Evolutionary conservation across 768 basidiomycete genomes (phyloP), one percentile per base, ranked within the genome.

Genomic region (Leccinum broughii): DNA sequence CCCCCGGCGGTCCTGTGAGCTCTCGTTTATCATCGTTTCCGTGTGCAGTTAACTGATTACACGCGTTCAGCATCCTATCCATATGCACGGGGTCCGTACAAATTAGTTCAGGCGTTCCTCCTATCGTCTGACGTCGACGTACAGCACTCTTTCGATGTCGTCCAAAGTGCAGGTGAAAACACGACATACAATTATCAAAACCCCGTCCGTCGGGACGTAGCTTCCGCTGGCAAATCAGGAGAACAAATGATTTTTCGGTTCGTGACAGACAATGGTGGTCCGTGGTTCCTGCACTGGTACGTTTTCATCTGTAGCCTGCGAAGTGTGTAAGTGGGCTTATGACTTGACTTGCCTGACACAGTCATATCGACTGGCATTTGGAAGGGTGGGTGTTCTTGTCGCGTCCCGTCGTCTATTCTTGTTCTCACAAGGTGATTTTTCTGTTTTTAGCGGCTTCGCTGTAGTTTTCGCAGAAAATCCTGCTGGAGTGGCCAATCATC

Each of bases 211-310:
- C 67, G 77, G n/a, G 77, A 78, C 30, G 66, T 70, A 1, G 59
- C 54, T 14, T 68, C 68, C 8, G 49, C 64, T 32, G 70, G 72
- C 9, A 66, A 58, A 51, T 59, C 55, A 20, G 70, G 82, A 65
- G 64, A 81, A 73, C 69, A 78, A 66, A 78, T 82, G 49, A 77
- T 80, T 8, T 72, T 89, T 37, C 80, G 86, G 48, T 88, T 83
- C 70, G 71, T 76, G 20, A 86, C 86, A 3, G 83, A 89, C 63
- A 89, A 89, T 68, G 75, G 85, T 1, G 87, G 88, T 6, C 79
- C 83, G 10, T 86, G 84, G 81, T 74, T 81, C 62, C 61, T 80
- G 6, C 48, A 24, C 22, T 49, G 48, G 48, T 49, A 24, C 20
- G 48, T 24, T 41, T 41, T 41, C 41, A 41, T 41, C n/a, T 8